These are phyloP conservation scores for Clonostachys byssicola DNA, from an alignment of 2,329 filamentous ascomycete species.

Conservation along the genomic window DNA sequence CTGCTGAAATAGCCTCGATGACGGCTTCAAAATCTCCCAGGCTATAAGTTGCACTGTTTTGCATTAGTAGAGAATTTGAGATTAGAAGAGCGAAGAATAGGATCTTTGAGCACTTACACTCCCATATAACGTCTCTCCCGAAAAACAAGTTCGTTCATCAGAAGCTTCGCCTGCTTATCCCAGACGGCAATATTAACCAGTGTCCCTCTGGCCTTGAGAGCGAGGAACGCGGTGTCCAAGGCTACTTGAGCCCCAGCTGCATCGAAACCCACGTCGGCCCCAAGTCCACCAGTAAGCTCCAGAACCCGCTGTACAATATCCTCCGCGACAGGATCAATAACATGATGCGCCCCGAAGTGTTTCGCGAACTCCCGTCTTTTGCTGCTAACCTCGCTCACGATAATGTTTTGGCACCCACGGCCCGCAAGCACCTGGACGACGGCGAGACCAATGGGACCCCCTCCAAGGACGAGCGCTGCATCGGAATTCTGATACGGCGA, in stretches of 20 bases:
- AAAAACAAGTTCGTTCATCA: constrained; percentile 14
- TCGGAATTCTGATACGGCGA: constrained; percentile 30
- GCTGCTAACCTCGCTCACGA: constrained; percentile 39
- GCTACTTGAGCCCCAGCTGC: constrained; percentile 53
- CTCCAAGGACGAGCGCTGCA: constrained; percentile 42
- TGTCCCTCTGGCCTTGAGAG: constrained; percentile 47
- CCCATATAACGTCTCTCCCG: constrained; percentile 12
- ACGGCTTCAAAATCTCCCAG: constrained; percentile 49
- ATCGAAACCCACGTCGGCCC: constrained; percentile 57
- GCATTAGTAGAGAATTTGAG: too few species aligned
- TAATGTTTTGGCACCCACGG: constrained; percentile 39
- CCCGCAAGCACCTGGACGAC: constrained; percentile 40
- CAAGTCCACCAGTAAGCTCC: constrained; percentile 40
- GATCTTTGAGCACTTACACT: constrained; percentile 7
- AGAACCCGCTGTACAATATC: constrained; percentile 39
- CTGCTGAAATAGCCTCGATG: constrained; percentile 38
- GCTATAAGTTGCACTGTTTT: constrained; percentile 22
- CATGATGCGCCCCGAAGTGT: constrained; percentile 36
- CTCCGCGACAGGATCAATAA: constrained; percentile 33
- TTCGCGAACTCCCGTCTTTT: constrained; percentile 34
- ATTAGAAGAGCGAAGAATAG: too few species aligned
- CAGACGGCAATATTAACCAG: constrained; percentile 64
- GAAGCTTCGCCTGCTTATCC: constrained; percentile 48
- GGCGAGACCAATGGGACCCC: constrained; percentile 42
- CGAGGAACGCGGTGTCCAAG: constrained; percentile 36